Base-by-base conservation (phyloP, 495 filamentous ascomycete species). In the Penicillium samsonianum region DNA sequence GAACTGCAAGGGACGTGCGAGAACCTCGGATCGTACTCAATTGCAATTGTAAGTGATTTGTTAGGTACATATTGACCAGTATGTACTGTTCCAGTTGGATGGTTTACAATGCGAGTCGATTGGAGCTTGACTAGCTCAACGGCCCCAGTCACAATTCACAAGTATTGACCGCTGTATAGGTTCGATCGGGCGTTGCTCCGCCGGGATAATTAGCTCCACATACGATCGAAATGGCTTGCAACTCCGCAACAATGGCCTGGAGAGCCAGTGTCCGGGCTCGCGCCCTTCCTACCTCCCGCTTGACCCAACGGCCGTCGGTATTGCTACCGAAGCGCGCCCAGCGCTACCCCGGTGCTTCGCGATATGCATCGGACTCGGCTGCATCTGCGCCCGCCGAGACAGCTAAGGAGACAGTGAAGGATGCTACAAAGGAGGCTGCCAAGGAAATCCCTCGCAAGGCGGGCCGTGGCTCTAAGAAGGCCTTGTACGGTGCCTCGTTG, bases 401-500 rank as follows among this genome's bases (percentile, higher is more conserved):
- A 25, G 54, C 54, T 8, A 58, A 63, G 41, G 59, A 51, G 6
- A 50, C 54, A 10, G 54, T 7, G 14, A 55, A 55, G 35, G 56
- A 58, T 2, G 37, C 64, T 4, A 56, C 62, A 16, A 40, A 57
- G 9, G 65, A 64, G 42, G 55, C 57, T 1, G 58, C 45, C 19
- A 68, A 71, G 48, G 72, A 70, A 28, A 57, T 67, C 7, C 71
- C 73, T 0, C 73, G 71, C 58, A 70, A 69, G 50, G 65, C 69
- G 0, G 69, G 64, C 33, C 73, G 73, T 9, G 46, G 62, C 7
- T 65, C 75, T n/a, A 65, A 65, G 47, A 81, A 80, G 47, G 52
- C 81, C 42, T 55, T 87, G 20, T 81, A 83, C 52, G 79, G 84
- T 45, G 80, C 83, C 17, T 76, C 83, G 3, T 60, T 91, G 48